Conservation (phyloP, 2,329 filamentous ascomycete species). For the Neofusicoccum cordaticola region DNA sequence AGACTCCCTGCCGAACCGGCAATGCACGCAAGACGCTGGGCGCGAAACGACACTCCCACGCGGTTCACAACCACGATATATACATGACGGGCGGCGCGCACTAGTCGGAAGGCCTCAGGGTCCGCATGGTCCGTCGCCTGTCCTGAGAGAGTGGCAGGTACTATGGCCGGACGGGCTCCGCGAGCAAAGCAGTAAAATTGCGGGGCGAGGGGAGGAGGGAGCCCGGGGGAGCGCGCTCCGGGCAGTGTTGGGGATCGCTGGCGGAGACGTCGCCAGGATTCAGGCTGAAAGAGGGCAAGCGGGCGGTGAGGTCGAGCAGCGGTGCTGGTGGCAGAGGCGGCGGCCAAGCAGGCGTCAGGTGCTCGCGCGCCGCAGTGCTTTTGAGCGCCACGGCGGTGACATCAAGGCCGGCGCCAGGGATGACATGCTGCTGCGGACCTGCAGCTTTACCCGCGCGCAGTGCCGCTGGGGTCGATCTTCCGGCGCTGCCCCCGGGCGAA, state of each 20-base stretch:
- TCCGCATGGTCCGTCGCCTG: background rate
- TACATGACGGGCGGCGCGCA: background rate
- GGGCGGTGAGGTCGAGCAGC: background rate
- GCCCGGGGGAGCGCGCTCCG: constrained; percentile 6
- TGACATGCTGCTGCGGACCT: constrained; percentile 6
- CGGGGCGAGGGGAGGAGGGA: background rate
- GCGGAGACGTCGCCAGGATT: background rate
- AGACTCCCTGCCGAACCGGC: background rate
- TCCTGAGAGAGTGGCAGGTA: background rate
- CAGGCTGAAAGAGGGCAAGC: constrained; percentile 4
- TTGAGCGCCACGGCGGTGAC: background rate
- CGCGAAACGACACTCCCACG: background rate
- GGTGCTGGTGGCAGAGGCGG: background rate
- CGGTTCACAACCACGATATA: background rate
- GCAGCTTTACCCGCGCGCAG: constrained; percentile 7
- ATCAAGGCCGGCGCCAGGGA: background rate
- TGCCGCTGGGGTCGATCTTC: constrained; percentile 9
- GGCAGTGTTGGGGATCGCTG: background rate
- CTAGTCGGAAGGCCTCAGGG: background rate
- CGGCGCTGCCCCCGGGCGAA: constrained; percentile 1
- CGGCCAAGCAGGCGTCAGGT: background rate
- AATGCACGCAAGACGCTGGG: background rate
- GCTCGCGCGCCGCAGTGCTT: background rate
- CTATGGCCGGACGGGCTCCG: background rate
- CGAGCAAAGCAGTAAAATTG: constrained; percentile 9